A percentile compares a stretch with the other conserved stretches of the same genome.
These are phyloP conservation scores for Conticribra guillardii DNA, from an alignment of 108 stramenopile species.

Conservation along the genomic window DNA sequence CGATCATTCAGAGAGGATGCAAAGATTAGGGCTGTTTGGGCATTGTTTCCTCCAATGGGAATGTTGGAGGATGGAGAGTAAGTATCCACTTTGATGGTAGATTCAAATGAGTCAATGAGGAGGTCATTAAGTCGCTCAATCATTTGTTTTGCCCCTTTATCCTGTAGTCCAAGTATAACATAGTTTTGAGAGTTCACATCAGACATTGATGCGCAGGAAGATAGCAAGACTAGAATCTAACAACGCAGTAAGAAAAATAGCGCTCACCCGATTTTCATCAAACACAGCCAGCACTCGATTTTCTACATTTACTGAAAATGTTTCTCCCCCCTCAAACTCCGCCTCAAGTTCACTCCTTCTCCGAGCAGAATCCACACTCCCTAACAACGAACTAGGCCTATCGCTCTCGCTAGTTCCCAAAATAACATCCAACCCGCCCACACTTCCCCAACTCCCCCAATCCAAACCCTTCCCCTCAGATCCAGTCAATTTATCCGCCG, in stretches of 20 bases:
- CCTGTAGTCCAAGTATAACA: slow-evolving; percentile 4
- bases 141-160: slow-evolving; percentile 38
- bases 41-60: slow-evolving; percentile 76
- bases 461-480: slow-evolving; percentile 49
- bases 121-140: slow-evolving; percentile 19
- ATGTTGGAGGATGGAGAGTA: slow-evolving; percentile 61
- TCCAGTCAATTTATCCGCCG: slow-evolving; percentile 58
- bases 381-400: slow-evolving; percentile 18
- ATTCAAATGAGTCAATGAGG: slow-evolving; percentile 26
- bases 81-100: slow-evolving; percentile 51
- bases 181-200: neutral
- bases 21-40: slow-evolving; percentile 63
- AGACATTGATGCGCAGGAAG: no score
- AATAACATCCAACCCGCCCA: slow-evolving; percentile 41
- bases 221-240: no score
- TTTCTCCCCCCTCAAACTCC: slow-evolving; percentile 10
- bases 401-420: slow-evolving; percentile 25
- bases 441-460: slow-evolving; percentile 57
- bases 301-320: neutral
- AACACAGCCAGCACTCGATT: slow-evolving; percentile 42
- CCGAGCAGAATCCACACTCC: slow-evolving; percentile 50
- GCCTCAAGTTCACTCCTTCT: neutral
- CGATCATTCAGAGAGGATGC: slow-evolving; percentile 59
- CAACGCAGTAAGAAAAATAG: no score
- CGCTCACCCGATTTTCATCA: slow-evolving; percentile 36